These are phyloP conservation scores for Strobilomyces echinocephalus DNA, from an alignment of 768 basidiomycete genomes.

Conservation along the genomic window DNA sequence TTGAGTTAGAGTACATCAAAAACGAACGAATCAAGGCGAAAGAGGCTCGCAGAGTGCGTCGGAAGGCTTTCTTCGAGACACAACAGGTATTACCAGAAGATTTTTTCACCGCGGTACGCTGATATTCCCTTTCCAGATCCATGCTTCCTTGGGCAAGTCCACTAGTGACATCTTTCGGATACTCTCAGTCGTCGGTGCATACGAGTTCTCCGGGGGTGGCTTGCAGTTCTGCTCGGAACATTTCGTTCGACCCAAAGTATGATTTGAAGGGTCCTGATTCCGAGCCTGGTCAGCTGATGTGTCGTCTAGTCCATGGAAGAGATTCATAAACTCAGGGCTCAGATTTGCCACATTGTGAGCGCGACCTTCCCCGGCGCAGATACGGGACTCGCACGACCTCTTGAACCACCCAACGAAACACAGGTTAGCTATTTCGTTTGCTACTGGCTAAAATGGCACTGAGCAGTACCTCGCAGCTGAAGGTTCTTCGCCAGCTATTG, in stretches of 20 bases:
- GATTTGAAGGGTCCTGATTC: slow-evolving; percentile 5
- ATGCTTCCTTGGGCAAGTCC: slow-evolving; percentile 73
- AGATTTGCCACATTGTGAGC: slow-evolving; percentile 81
- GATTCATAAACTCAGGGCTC: slow-evolving; percentile 89
- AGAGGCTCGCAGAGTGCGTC: slow-evolving; percentile 53
- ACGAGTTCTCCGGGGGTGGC: slow-evolving; percentile 84
- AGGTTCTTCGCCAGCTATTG: slow-evolving; percentile 82
- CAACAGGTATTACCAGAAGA: slow-evolving; percentile 55
- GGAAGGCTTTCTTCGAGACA: slow-evolving; percentile 77
- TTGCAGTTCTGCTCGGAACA: slow-evolving; percentile 80
- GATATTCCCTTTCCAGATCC: slow-evolving; percentile 43
- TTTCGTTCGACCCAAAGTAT: slow-evolving; percentile 85
- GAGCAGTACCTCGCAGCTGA: slow-evolving; percentile 53
- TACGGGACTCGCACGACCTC: slow-evolving; percentile 55
- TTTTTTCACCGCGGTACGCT: background rate
- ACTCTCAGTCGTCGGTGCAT: slow-evolving; percentile 94
- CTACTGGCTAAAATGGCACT: background rate
- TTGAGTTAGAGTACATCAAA: slow-evolving; percentile 41
- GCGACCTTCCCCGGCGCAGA: slow-evolving; percentile 68
- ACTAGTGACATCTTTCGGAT: slow-evolving; percentile 84
- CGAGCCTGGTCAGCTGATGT: background rate
- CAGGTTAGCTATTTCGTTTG: slow-evolving; percentile 49
- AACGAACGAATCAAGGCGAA: slow-evolving; percentile 47
- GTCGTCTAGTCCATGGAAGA: slow-evolving; percentile 88
- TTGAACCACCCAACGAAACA: slow-evolving; percentile 70